Evolutionary conservation across 176 grass and related monocot genomes (phyloP).

Genomic region (Microstegium vimineum): DNA sequence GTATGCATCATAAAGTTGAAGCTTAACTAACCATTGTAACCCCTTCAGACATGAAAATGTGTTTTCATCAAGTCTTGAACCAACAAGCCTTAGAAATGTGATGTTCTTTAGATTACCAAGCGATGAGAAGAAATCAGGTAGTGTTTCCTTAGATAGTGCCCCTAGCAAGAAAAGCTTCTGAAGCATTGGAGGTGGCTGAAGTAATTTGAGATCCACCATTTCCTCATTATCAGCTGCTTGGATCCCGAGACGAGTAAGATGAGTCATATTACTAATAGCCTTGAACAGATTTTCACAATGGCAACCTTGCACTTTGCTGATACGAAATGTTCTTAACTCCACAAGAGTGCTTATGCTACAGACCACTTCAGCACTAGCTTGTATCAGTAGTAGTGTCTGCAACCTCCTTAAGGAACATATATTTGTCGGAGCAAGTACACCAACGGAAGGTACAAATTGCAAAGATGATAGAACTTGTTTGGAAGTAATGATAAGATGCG

Average conservation of each 20-base stretch:
- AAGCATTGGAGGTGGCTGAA: slow-evolving; percentile 15
- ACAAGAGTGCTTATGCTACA: slow-evolving; percentile 13
- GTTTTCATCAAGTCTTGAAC: slow-evolving; percentile 25
- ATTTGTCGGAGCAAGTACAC: slow-evolving; percentile 16
- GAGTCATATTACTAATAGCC: slow-evolving; percentile 30
- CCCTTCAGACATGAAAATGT: slow-evolving; percentile 24
- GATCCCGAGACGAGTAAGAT: slow-evolving; percentile 29
- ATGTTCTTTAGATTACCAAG: slow-evolving; percentile 27
- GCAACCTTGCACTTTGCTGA: slow-evolving; percentile 24
- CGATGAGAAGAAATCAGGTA: slow-evolving; percentile 12
- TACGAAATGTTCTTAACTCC: slow-evolving; percentile 26
- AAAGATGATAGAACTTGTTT: slow-evolving; percentile 7
- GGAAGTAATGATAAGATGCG: slow-evolving; percentile 26
- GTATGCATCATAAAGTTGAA: slow-evolving; percentile 38
- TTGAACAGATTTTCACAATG: slow-evolving; percentile 10
- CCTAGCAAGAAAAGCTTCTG: slow-evolving; percentile 35
- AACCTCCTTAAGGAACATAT: slow-evolving; percentile 21
- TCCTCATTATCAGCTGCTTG: slow-evolving; percentile 16
- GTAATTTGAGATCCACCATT: slow-evolving; percentile 6
- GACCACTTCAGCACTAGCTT: slow-evolving; percentile 30
- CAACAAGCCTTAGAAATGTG: slow-evolving; percentile 27
- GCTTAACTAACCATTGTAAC: slow-evolving; percentile 32
- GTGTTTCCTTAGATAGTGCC: slow-evolving; percentile 15
- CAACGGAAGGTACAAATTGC: slow-evolving; percentile 31
- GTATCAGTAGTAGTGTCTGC: slow-evolving; percentile 30